phyloP scores from a whole-genome alignment of 2,329 filamentous ascomycete species.

The Calonectria naviculata region DNA sequence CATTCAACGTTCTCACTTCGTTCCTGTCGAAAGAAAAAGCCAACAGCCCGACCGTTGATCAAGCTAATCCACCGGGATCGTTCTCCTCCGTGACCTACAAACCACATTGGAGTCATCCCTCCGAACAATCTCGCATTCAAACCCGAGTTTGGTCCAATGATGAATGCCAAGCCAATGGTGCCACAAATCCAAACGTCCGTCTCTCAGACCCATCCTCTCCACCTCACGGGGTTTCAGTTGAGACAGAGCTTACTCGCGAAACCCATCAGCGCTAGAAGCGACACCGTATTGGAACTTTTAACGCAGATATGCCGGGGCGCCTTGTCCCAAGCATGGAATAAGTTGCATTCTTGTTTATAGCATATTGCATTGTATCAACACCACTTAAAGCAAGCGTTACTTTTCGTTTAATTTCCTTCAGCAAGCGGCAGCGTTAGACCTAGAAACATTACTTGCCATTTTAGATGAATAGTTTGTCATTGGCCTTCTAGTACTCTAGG shows the following conservation, averaged over 20 bases:
- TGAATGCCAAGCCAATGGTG: constrained; percentile 6
- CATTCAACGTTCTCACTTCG: constrained; percentile 32
- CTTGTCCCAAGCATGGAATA: background rate
- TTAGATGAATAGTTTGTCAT: background rate
- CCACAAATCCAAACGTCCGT: constrained; percentile 13
- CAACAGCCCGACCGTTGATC: background rate
- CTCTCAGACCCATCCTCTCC: constrained; percentile 12
- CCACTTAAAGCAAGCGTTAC: background rate
- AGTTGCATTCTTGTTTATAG: background rate
- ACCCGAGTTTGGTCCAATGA: constrained; percentile 45
- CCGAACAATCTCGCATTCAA: constrained; percentile 29
- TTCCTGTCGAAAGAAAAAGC: constrained; percentile 29
- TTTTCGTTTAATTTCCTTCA: background rate
- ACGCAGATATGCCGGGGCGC: too few species aligned
- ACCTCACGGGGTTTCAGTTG: constrained; percentile 32
- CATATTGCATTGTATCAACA: background rate
- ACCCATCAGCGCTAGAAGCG: constrained; percentile 35
- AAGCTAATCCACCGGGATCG: constrained; percentile 21
- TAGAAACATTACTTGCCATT: background rate
- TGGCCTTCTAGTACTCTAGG: background rate
- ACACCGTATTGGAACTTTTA: constrained; percentile 28
- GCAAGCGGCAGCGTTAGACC: background rate
- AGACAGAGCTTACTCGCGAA: constrained; percentile 41
- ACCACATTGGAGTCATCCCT: constrained; percentile 22
- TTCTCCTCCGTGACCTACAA: constrained; percentile 25